Conservation (phyloP, 2,329 filamentous ascomycete species). For the Aphanocladium album region DNA sequence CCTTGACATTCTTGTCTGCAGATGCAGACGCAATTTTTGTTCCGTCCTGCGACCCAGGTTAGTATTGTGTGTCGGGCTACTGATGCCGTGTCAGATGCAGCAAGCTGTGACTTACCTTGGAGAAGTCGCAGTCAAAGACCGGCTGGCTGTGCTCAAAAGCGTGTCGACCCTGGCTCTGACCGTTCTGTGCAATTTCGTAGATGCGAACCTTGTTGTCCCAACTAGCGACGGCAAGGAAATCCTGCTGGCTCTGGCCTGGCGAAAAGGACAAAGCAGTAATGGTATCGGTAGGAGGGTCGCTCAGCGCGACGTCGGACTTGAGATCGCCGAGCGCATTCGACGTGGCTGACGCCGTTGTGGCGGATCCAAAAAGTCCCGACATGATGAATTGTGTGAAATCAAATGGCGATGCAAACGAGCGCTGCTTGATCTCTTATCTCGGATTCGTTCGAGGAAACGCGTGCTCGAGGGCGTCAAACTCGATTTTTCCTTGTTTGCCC, state of each 20-base stretch:
- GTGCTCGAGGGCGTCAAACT: constrained; percentile 2
- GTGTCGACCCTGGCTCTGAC: constrained; percentile 78
- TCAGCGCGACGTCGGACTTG: constrained; percentile 78
- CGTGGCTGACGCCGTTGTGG: constrained; percentile 45
- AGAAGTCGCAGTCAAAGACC: constrained; percentile 81
- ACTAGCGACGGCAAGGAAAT: constrained; percentile 83
- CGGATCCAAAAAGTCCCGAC: constrained; percentile 57
- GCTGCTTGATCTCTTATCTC: background rate
- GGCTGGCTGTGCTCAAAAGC: constrained; percentile 81
- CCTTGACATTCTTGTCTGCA: constrained; percentile 83
- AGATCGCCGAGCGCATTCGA: constrained; percentile 82
- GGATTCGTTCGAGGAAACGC: background rate
- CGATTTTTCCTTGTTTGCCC: background rate
- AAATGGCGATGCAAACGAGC: background rate
- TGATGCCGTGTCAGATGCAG: background rate
- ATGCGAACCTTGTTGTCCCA: constrained; percentile 99
- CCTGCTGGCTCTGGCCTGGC: constrained; percentile 49
- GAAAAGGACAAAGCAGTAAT: constrained; percentile 86
- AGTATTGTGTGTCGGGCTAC: background rate
- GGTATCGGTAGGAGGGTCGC: constrained; percentile 77
- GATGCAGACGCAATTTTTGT: constrained; percentile 81
- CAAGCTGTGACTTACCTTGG: constrained; percentile 59
- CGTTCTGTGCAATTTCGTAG: constrained; percentile 78
- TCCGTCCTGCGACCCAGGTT: constrained; percentile 63
- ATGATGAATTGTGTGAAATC: constrained; percentile 36